These are phyloP conservation scores for Caloboletus firmus DNA, from an alignment of 1,284 basidiomycete genomes.

Conservation along the genomic window DNA sequence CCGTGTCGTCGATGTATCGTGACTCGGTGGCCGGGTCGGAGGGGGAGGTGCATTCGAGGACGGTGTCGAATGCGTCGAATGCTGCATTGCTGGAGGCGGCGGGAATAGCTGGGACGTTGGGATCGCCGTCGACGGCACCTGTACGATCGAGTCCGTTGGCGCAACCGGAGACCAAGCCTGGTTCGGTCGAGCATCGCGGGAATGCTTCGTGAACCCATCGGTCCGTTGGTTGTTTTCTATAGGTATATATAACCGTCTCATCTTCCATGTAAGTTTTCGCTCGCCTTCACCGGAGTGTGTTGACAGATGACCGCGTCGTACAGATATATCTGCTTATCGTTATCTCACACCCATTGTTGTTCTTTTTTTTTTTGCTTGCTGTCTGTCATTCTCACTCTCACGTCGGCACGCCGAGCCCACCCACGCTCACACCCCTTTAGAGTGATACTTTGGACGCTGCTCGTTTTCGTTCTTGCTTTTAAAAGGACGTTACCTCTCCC, in stretches of 20 bases:
- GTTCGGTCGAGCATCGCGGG: background rate
- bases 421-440: background rate
- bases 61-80: slow-evolving; percentile 23
- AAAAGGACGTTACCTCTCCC: background rate
- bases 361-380: background rate
- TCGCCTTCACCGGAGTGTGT: background rate
- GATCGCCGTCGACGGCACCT: background rate
- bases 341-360: background rate
- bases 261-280: slow-evolving; percentile 7
- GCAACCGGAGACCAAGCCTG: background rate
- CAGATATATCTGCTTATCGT: background rate
- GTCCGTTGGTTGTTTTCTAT: background rate
- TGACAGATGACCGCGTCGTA: background rate
- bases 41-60: slow-evolving; percentile 15
- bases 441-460: background rate
- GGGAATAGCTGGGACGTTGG: too few species aligned
- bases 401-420: background rate
- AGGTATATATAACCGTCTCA: background rate
- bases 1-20: slow-evolving; percentile 25
- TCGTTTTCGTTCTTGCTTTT: background rate
- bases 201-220: background rate
- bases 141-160: slow-evolving; percentile 25
- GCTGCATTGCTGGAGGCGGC: slow-evolving; percentile 26
- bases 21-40: slow-evolving; percentile 10
- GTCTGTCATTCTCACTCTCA: background rate